phyloP scores from a whole-genome alignment of 148 eudicot species.

The Linanthus parryae region DNA sequence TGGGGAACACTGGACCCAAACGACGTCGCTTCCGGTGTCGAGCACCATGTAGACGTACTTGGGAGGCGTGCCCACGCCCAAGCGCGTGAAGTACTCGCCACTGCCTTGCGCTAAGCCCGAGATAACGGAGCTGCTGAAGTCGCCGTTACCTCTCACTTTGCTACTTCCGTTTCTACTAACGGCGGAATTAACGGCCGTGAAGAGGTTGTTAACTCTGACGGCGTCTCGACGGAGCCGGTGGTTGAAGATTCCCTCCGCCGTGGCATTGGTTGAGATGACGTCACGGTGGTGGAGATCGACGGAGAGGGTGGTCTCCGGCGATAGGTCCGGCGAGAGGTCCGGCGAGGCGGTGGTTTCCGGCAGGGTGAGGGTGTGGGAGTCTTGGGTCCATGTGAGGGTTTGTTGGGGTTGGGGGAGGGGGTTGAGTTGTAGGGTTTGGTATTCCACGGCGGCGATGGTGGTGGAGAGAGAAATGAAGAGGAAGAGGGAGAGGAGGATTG shows the following conservation, averaged over 20 bases:
- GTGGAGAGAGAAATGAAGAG: conserved; percentile 17
- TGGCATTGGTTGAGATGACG: conserved; percentile 25
- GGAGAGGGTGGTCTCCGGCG: conserved; percentile 13
- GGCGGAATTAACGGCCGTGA: background rate
- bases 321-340: background rate
- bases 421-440: conserved; percentile 34
- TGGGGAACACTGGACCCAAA: conserved; percentile 86
- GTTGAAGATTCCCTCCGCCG: conserved; percentile 43
- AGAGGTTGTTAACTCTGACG: conserved; percentile 20
- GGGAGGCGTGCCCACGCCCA: conserved; percentile 85
- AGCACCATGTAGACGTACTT: conserved; percentile 74
- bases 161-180: background rate
- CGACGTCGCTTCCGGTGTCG: conserved; percentile 94
- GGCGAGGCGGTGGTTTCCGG: background rate
- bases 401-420: no score
- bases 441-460: conserved; percentile 15
- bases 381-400: no score
- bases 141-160: conserved; percentile 6
- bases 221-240: conserved; percentile 57
- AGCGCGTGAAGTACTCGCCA: conserved; percentile 96
- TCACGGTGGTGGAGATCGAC: conserved; percentile 55
- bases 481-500: conserved; percentile 5
- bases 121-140: conserved; percentile 72
- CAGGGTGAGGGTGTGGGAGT: conserved; percentile 4
- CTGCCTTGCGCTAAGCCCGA: conserved; percentile 87